phyloP scores from a whole-genome alignment of 2,329 filamentous ascomycete species.

The Aureobasidium melanogenum region DNA sequence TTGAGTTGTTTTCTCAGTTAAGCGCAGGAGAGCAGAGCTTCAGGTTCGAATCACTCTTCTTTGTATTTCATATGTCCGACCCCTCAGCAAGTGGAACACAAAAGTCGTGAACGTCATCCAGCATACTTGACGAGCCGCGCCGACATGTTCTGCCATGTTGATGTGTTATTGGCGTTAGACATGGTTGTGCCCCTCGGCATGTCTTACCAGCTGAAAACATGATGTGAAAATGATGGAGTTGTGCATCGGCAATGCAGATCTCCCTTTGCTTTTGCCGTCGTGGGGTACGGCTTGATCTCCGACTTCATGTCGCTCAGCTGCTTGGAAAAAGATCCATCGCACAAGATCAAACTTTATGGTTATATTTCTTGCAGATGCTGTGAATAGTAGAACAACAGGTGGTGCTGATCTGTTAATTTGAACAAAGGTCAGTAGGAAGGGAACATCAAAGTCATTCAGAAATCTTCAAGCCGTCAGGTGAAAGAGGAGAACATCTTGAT shows the following conservation, averaged over 20 bases:
- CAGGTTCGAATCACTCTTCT: neutral
- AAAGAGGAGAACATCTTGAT: neutral
- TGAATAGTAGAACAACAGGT: neutral
- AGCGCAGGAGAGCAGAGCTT: neutral
- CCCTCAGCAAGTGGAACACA: neutral
- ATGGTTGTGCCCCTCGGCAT: neutral
- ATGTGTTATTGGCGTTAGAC: neutral
- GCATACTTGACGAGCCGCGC: neutral
- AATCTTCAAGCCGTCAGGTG: neutral
- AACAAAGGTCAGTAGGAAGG: neutral
- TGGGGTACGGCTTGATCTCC: neutral
- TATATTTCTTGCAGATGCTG: neutral
- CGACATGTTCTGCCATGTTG: neutral
- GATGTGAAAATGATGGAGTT: neutral
- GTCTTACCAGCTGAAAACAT: neutral
- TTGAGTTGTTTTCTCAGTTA: neutral
- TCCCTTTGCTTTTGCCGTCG: neutral
- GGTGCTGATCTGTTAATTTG: neutral
- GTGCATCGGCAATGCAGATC: slow-evolving; percentile 4
- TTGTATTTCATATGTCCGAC: neutral
- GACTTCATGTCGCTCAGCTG: neutral
- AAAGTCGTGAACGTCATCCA: neutral
- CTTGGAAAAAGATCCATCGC: neutral
- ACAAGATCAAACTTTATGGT: too few relatives aligned
- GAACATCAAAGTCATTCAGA: neutral